These are phyloP conservation scores for Candolleomyces eurysporus DNA, from an alignment of 768 basidiomycete genomes.

Conservation along the genomic window DNA sequence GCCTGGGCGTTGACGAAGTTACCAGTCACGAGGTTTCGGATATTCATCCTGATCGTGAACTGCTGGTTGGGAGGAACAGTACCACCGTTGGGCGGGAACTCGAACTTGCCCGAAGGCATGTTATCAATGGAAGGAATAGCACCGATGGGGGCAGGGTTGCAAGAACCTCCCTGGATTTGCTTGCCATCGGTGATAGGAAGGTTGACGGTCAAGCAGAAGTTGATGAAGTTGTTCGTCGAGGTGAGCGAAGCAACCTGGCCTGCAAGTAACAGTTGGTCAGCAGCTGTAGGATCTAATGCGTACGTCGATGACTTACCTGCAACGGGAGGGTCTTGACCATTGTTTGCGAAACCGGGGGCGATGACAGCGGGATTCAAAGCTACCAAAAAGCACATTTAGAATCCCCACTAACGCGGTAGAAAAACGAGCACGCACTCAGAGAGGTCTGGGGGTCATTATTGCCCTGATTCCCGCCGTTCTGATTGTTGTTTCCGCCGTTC, in stretches of 20 bases:
- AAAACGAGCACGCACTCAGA: constrained; percentile 24
- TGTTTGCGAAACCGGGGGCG: constrained; percentile 35
- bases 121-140: constrained; percentile 39
- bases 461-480: neutral
- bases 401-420: too few species aligned
- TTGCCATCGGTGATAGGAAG: constrained; percentile 52
- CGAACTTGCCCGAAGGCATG: constrained; percentile 47
- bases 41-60: constrained; percentile 41
- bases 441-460: constrained; percentile 43
- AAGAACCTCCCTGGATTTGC: constrained; percentile 46
- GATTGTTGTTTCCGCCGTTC: constrained; percentile 17
- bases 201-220: constrained; percentile 46
- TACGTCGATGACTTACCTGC: neutral
- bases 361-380: constrained; percentile 44
- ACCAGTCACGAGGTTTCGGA: constrained; percentile 40
- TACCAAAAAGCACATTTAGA: neutral
- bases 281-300: too few species aligned
- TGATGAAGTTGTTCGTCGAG: constrained; percentile 66
- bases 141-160: constrained; percentile 54
- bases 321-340: constrained; percentile 41
- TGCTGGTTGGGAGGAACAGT: constrained; percentile 36
- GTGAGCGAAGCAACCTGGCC: constrained; percentile 53
- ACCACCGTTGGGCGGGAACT: constrained; percentile 39
- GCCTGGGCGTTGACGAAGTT: constrained; percentile 50
- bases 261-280: neutral